Evolutionary conservation across 148 eudicot species (phyloP).

Genomic region (Pouteria glomerata): DNA sequence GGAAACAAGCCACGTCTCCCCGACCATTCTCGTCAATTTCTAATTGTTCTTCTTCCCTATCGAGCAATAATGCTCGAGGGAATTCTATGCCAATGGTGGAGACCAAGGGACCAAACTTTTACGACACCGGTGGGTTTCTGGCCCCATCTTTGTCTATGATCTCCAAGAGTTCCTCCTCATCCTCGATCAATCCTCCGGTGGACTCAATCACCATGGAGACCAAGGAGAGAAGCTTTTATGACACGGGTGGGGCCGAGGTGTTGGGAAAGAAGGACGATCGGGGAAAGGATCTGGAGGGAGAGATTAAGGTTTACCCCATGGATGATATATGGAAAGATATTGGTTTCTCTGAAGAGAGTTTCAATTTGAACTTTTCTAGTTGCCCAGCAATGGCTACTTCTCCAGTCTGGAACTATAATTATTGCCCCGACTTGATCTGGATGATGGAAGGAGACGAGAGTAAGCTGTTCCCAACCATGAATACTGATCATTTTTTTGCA

Average conservation of each 20-base stretch:
- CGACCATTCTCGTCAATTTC: conserved; percentile 51
- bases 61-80: conserved; percentile 19
- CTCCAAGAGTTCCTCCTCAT: conserved; percentile 26
- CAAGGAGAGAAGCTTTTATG: conserved; percentile 17
- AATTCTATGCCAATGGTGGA: conserved; percentile 20
- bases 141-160: conserved; percentile 38
- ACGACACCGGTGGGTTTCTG: conserved; percentile 13
- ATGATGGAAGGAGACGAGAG: conserved; percentile 39
- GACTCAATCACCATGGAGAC: background rate
- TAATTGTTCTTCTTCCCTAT: conserved; percentile 27
- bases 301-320: conserved; percentile 38
- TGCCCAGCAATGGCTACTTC: conserved; percentile 45
- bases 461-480: conserved; percentile 35
- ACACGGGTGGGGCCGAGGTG: conserved; percentile 25
- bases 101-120: conserved; percentile 20
- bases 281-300: conserved; percentile 16
- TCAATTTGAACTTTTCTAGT: conserved; percentile 19
- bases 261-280: conserved; percentile 24
- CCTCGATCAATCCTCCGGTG: background rate
- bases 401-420: conserved; percentile 66
- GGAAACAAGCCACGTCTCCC: conserved; percentile 34
- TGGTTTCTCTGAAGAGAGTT: conserved; percentile 32
- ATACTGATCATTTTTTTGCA: conserved; percentile 16
- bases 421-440: conserved; percentile 44
- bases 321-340: conserved; percentile 94